These are phyloP conservation scores for Kodamaea kakaduensis DNA, from an alignment of 805 yeast species.

Conservation along the genomic window DNA sequence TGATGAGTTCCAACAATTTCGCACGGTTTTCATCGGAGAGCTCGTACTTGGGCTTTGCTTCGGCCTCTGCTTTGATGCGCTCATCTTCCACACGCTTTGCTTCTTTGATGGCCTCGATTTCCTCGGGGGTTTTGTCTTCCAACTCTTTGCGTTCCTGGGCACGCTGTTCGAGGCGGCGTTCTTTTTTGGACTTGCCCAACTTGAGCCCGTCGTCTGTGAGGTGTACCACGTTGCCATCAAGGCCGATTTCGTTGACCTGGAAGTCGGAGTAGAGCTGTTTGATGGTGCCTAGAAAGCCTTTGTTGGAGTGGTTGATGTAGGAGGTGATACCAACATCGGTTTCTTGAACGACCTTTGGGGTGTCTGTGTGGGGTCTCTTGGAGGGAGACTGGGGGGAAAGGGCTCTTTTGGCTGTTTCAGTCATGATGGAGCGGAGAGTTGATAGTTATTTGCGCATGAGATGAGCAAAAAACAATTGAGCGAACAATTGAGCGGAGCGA, in stretches of 20 bases:
- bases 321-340: slow-evolving; percentile 83
- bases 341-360: slow-evolving; percentile 53
- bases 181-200: slow-evolving; percentile 42
- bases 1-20: slow-evolving; percentile 51
- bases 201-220: slow-evolving; percentile 69
- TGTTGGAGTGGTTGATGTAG: slow-evolving; percentile 45
- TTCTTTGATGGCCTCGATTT: slow-evolving; percentile 26
- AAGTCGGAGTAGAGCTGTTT: slow-evolving; percentile 93
- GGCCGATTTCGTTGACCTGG: slow-evolving; percentile 81
- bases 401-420: slow-evolving; percentile 11
- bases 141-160: slow-evolving; percentile 35
- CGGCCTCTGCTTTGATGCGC: slow-evolving; percentile 18
- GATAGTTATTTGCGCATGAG: slow-evolving; percentile 9
- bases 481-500: no score
- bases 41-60: slow-evolving; percentile 32
- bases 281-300: slow-evolving; percentile 73
- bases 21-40: slow-evolving; percentile 44
- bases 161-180: slow-evolving; percentile 42
- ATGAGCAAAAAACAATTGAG: slow-evolving; percentile 4
- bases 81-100: slow-evolving; percentile 16
- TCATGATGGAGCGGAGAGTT: slow-evolving; percentile 6
- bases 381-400: slow-evolving; percentile 3
- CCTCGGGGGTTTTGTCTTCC: slow-evolving; percentile 31
- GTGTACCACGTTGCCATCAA: slow-evolving; percentile 67
- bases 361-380: slow-evolving; percentile 10